Base-by-base conservation (phyloP, 768 basidiomycete genomes). In the Suillus spraguei region DNA sequence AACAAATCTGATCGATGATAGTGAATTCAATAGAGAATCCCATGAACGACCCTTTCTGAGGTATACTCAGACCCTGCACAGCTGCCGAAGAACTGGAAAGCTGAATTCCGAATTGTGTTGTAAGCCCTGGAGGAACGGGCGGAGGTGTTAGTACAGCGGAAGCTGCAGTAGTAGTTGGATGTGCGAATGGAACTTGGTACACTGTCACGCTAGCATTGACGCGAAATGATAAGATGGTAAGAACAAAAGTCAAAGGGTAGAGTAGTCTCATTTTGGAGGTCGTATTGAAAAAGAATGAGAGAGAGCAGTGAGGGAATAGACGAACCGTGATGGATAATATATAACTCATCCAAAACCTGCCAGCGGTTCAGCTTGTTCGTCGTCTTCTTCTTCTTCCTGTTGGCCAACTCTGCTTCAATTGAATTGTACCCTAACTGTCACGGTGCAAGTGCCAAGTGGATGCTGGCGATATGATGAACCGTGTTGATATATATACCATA, bases 11-110 rank as follows among this genome's bases (percentile, higher is more conserved):
- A 63, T 83, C 82, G 4, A 82, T 81, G 9, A 89, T 84, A 22
- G 85, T 86, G 77, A 88, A 80, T 72, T 90, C 88, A 36, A 90
- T 78, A 1, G 81, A 83, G 65, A 88, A 89, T 0, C 88, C 88
- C 59, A 87, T 71, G 39, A 82, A 83, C 53, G 79, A 79, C 20
- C 81, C 80, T 61, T 70, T 70, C 60, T 76, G 75, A 3, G 73
- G 69, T 42, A 78, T 76, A 11, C 64, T 62, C 16, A 67, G 64
- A 5, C 67, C 69, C 17, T 46, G 36, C 4, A 67, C 46, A 59
- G 62, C 36, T 22, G 47, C 38, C 2, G 68, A 59, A 3, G 53
- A 80, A 55, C 70, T 72, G 13, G 64, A 65, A 50, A 67, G 56
- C 54, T 60, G 71, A 0, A 78, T 62, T n/a, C 53, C 64, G 41